A percentile compares a stretch with the other conserved stretches of the same genome.
phyloP scores from a whole-genome alignment of 176 grass and related monocot genomes.

The Phoenix roebelenii region DNA sequence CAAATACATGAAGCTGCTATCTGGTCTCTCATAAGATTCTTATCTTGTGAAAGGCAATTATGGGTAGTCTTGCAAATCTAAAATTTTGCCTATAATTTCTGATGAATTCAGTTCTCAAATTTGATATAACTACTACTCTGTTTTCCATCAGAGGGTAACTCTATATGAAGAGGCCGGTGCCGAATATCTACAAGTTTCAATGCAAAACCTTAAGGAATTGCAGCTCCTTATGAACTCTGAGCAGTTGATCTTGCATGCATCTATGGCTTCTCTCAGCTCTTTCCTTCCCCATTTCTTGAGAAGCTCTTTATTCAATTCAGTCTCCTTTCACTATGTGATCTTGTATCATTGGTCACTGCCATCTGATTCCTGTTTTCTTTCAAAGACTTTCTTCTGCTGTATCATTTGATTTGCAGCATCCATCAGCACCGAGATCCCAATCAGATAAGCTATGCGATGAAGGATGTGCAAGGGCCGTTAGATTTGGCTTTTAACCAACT shows the following conservation, averaged over 20 bases:
- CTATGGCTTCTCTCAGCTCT: conserved; percentile 15
- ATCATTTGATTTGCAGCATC: conserved; percentile 24
- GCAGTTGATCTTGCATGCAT: conserved; percentile 7
- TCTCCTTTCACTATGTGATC: background rate
- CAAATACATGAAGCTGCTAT: conserved; percentile 8
- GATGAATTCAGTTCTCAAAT: background rate
- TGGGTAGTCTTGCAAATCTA: conserved; percentile 10
- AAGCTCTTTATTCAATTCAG: conserved; percentile 41
- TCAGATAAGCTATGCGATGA: background rate
- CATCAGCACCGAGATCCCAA: background rate
- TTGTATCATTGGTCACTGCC: background rate
- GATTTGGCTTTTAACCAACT: conserved; percentile 25
- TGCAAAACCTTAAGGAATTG: too few species aligned
- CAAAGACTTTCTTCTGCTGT: background rate
- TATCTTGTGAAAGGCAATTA: conserved; percentile 28
- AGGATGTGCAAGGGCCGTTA: background rate
- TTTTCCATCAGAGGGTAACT: background rate
- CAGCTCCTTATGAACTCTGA: conserved; percentile 34
- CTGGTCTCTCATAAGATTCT: conserved; percentile 16
- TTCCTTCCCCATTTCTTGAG: conserved; percentile 19
- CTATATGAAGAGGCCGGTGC: too few species aligned
- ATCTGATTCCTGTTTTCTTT: background rate
- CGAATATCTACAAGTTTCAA: too few species aligned
- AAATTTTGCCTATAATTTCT: too few species aligned
- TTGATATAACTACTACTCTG: background rate